Evolutionary conservation across 306 rosid genomes (phyloP).

Genomic region (Glycine tomentella): DNA sequence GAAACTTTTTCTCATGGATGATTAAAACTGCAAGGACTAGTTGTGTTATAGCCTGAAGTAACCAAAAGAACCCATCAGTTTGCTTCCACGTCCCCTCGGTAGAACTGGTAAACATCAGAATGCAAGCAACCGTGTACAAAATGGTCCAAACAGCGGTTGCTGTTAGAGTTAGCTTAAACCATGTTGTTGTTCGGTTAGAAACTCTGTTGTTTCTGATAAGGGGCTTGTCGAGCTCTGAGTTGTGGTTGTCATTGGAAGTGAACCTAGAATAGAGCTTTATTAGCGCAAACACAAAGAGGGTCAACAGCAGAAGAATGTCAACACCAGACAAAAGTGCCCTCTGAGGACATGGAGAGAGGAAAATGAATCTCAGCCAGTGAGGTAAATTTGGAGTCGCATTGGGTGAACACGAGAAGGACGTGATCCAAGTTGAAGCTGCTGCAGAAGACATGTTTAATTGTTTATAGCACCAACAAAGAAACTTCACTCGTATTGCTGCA

Average conservation of each 20-base stretch:
- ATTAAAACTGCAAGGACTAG: slow-evolving; percentile 59
- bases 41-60: slow-evolving; percentile 74
- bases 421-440: slow-evolving; percentile 57
- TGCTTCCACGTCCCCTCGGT: slow-evolving; percentile 59
- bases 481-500: neutral
- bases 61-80: slow-evolving; percentile 73
- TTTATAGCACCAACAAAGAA: neutral
- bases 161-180: slow-evolving; percentile 69
- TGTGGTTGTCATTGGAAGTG: slow-evolving; percentile 44
- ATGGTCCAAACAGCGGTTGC: slow-evolving; percentile 57
- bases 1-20: slow-evolving; percentile 67
- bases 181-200: slow-evolving; percentile 60
- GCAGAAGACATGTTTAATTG: slow-evolving; percentile 52
- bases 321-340: slow-evolving; percentile 70
- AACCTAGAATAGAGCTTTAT: slow-evolving; percentile 64
- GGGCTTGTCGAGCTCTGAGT: slow-evolving; percentile 64
- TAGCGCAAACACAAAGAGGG: slow-evolving; percentile 57
- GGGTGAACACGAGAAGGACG: slow-evolving; percentile 64
- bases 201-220: slow-evolving; percentile 48
- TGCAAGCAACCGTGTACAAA: slow-evolving; percentile 55
- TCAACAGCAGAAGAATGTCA: slow-evolving; percentile 59
- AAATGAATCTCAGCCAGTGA: slow-evolving; percentile 74
- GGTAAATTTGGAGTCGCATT: slow-evolving; percentile 43
- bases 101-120: slow-evolving; percentile 52
- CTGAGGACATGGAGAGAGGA: slow-evolving; percentile 91